Evolutionary conservation across 1,284 basidiomycete species (phyloP).

Genomic region (Peniophora sp.): DNA sequence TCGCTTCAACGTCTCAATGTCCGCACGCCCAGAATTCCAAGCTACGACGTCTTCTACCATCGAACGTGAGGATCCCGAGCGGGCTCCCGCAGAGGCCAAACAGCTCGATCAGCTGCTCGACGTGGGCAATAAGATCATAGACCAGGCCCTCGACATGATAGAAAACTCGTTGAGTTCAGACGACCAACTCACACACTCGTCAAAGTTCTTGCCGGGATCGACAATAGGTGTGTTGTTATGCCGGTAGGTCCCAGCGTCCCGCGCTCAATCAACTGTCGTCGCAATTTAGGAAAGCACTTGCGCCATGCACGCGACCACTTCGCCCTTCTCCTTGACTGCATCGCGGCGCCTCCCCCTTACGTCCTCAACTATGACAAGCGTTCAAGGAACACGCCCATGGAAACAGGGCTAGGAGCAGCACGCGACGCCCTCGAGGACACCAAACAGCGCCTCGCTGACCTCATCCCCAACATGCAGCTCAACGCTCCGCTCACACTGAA

Average conservation of each 20-base stretch:
- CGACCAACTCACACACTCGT: conserved; percentile 57
- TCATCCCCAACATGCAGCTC: conserved; percentile 40
- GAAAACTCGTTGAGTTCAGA: conserved; percentile 56
- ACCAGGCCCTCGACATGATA: conserved; percentile 65
- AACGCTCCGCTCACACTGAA: conserved; percentile 57
- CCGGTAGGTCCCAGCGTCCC: background rate
- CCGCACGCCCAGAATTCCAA: background rate
- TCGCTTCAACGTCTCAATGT: background rate
- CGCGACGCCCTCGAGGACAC: conserved; percentile 44
- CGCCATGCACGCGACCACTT: conserved; percentile 80
- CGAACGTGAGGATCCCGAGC: background rate
- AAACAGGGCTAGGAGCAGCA: conserved; percentile 55
- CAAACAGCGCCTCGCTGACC: conserved; percentile 46
- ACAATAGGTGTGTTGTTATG: conserved; percentile 55
- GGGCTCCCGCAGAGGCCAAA: conserved; percentile 14
- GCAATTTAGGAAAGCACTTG: conserved; percentile 62
- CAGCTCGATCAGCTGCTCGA: conserved; percentile 45
- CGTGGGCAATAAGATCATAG: conserved; percentile 57
- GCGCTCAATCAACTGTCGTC: conserved; percentile 1
- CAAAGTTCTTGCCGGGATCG: conserved; percentile 69
- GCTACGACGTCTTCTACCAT: background rate
- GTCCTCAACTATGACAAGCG: conserved; percentile 69
- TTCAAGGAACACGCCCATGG: conserved; percentile 74
- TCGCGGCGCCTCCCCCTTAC: conserved; percentile 41
- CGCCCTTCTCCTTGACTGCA: conserved; percentile 50